Evolutionary conservation across 495 filamentous ascomycete species (phyloP).

Genomic region (Aspergillus olivimuriae): DNA sequence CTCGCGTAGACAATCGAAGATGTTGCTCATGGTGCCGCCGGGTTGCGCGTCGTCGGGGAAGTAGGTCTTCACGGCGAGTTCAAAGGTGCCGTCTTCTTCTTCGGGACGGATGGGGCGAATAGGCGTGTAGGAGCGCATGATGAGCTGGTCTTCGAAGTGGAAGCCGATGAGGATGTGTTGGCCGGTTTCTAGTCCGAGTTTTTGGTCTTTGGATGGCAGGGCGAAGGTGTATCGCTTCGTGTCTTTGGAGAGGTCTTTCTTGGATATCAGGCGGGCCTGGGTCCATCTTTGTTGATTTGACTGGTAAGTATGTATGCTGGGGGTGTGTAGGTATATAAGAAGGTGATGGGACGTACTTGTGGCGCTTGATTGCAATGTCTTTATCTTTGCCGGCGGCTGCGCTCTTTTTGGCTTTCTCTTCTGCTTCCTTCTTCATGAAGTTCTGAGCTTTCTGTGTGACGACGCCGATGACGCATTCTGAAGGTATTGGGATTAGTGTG

Average conservation of each 20-base stretch:
- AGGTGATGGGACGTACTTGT: conserved; percentile 8
- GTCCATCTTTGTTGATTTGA: too few relatives aligned
- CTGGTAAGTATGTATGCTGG: neutral
- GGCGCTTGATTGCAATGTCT: conserved; percentile 14
- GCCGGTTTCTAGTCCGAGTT: conserved; percentile 36
- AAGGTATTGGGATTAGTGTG: neutral
- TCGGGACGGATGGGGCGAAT: conserved; percentile 26
- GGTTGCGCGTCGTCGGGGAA: conserved; percentile 20
- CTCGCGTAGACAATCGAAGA: conserved; percentile 30
- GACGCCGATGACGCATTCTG: conserved; percentile 28
- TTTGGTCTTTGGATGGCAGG: conserved; percentile 23
- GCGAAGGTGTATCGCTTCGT: conserved; percentile 33
- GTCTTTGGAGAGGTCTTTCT: conserved; percentile 23
- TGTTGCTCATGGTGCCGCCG: conserved; percentile 33
- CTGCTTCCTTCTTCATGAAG: conserved; percentile 25
- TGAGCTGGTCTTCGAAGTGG: conserved; percentile 28
- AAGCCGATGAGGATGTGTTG: conserved; percentile 39
- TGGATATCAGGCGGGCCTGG: conserved; percentile 5
- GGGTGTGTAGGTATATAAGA: neutral
- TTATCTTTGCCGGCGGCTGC: conserved; percentile 2
- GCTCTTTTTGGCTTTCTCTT: conserved; percentile 15
- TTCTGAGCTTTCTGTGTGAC: conserved; percentile 30
- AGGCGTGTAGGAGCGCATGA: conserved; percentile 41
- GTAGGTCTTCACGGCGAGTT: conserved; percentile 39
- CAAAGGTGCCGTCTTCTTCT: conserved; percentile 32